Percentiles rank a stretch among this genome's conserved stretches.
phyloP scores from a whole-genome alignment of 768 basidiomycete genomes.

The Rhodotorula toruloides region DNA sequence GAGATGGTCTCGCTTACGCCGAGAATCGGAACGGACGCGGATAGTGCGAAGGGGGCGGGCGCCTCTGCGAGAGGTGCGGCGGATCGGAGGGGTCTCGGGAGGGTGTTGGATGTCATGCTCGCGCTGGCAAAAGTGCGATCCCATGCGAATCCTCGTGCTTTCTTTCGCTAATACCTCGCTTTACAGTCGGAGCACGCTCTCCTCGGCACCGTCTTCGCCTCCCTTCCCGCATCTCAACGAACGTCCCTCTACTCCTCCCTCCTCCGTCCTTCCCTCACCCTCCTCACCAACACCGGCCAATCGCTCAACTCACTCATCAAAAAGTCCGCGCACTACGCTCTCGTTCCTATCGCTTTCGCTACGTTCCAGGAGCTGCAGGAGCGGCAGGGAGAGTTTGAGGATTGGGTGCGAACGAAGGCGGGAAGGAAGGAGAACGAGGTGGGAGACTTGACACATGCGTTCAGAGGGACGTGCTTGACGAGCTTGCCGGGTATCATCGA shows the following conservation, averaged over 20 bases:
- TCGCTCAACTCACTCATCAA: constrained; percentile 39
- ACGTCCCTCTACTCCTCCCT: constrained; percentile 31
- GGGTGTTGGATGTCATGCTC: constrained; percentile 39
- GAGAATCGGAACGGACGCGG: background rate
- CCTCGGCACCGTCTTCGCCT: constrained; percentile 37
- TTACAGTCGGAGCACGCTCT: constrained; percentile 38
- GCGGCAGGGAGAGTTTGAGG: constrained; percentile 35
- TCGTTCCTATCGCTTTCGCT: constrained; percentile 38
- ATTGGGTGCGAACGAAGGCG: constrained; percentile 34
- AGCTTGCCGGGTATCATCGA: constrained; percentile 41
- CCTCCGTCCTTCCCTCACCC: constrained; percentile 33
- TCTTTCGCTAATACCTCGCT: background rate
- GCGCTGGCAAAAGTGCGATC: constrained; percentile 36
- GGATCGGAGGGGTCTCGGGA: constrained; percentile 29
- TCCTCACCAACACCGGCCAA: constrained; percentile 25
- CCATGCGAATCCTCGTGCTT: background rate
- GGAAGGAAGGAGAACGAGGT: constrained; percentile 42
- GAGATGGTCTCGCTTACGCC: background rate
- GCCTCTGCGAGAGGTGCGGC: background rate
- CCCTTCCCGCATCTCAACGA: background rate
- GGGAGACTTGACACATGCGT: constrained; percentile 38
- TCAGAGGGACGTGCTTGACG: constrained; percentile 40
- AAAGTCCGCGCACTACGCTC: constrained; percentile 30
- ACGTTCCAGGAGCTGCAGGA: constrained; percentile 37
- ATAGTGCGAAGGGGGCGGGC: background rate